These are phyloP conservation scores for Phytophthora colocasiae DNA, from an alignment of 352 stramenopile genomes.

Conservation along the genomic window DNA sequence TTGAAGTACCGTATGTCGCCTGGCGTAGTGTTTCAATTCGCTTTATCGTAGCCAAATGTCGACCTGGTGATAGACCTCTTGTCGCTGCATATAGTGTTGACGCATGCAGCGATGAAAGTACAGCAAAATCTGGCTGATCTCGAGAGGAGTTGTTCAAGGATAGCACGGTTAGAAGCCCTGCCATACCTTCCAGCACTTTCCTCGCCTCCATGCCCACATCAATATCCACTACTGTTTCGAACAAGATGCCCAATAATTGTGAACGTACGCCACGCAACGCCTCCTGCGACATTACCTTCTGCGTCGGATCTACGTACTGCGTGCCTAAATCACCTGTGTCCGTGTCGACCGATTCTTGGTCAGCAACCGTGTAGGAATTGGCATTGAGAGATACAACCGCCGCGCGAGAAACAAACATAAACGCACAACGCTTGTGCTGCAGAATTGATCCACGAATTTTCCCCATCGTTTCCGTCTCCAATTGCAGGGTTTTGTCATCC, in stretches of 20 bases:
- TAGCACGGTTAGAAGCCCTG: constrained; percentile 61
- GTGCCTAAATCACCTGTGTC: constrained; percentile 11
- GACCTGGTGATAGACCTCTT: constrained; percentile 77
- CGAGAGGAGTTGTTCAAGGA: constrained; percentile 60
- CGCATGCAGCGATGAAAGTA: constrained; percentile 73
- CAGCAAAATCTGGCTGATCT: constrained; percentile 67
- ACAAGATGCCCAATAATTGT: constrained; percentile 66
- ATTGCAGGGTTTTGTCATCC: constrained; percentile 82
- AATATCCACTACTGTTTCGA: constrained; percentile 79
- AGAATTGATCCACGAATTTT: constrained; percentile 75
- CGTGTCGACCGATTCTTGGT: constrained; percentile 22
- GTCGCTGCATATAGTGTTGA: constrained; percentile 81
- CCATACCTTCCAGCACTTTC: constrained; percentile 62
- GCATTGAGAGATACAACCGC: constrained; percentile 67
- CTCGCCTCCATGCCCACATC: constrained; percentile 71
- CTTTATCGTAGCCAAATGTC: constrained; percentile 80
- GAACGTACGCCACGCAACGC: constrained; percentile 55
- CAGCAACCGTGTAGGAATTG: constrained; percentile 35
- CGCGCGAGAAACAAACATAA: constrained; percentile 69
- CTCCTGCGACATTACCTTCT: constrained; percentile 58
- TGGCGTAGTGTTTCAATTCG: constrained; percentile 82
- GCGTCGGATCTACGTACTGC: constrained; percentile 44
- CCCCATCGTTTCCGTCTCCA: constrained; percentile 72
- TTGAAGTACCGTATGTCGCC: constrained; percentile 72
- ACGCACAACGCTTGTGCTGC: constrained; percentile 79